Base-by-base conservation (phyloP, 148 eudicot genomes). In the Cornus kousa region DNA sequence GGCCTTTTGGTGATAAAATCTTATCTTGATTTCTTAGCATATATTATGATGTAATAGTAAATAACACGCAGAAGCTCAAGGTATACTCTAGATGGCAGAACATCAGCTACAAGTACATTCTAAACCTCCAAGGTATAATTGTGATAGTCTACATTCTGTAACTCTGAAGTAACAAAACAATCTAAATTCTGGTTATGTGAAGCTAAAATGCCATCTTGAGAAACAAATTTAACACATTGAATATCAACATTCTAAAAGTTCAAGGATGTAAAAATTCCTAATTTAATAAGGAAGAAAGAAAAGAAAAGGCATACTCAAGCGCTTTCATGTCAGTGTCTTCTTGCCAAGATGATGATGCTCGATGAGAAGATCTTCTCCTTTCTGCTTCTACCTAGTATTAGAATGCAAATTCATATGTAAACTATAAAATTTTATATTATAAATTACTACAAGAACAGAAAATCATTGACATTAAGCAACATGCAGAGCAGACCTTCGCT, bases 311-410 rank as follows among this genome's bases (percentile, higher is more conserved):
- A 87, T 92, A 97, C 98, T 94, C 99, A 10, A 97, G 98, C 78
- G 93, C 91, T 88, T 87, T 92, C 84, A 97, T 91, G 86, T 97
- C 98, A 71, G 91, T 77, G 74, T 97, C 99, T 83, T 97, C 99
- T 77, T 97, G 95, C 98, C 99, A 97, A 81, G 88, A 78, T 71
- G 97, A 80, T 64, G 98, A 94, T 74, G 88, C 86, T 64, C 98
- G 94, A 33, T 97, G 95, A 83, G 98, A 87, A 88, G 81, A 81
- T 82, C 91, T 88, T 83, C 79, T 90, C 79, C 93, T 90, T 88
- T 97, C 99, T 62, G 90, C 97, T 90, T 97, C 99, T 74, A 94
- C 91, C 99, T 97, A 87, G 74, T 85, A 39, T 28, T 64, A 53
- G 12, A 48, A 7, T 3, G 53, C 12, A 80, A 82, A 17, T 16